Evolutionary conservation across 768 basidiomycete genomes (phyloP).

Genomic region (Suillus clintonianus): DNA sequence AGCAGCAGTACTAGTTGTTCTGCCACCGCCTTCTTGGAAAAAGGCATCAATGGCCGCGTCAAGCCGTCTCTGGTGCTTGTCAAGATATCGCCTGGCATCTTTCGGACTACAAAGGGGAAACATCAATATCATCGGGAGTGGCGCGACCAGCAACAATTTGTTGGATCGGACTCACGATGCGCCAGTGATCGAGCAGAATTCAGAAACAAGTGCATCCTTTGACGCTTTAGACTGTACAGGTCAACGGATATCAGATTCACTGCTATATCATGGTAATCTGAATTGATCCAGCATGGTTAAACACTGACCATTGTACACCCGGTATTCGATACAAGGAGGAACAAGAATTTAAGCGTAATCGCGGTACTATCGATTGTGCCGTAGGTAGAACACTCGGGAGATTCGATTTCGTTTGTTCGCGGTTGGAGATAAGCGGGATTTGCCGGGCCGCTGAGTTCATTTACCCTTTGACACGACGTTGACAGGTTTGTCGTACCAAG

Average conservation of each 20-base stretch:
- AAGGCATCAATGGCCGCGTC: constrained; percentile 77
- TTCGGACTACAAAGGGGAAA: constrained; percentile 27
- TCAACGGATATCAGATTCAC: constrained; percentile 1
- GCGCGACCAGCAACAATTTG: background rate
- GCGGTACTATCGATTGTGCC: background rate
- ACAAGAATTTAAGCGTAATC: background rate
- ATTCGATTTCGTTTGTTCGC: background rate
- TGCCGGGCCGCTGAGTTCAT: constrained; percentile 19
- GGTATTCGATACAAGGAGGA: background rate
- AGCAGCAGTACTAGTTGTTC: constrained; percentile 24
- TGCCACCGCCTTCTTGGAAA: constrained; percentile 47
- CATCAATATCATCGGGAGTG: constrained; percentile 4
- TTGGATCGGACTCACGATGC: constrained; percentile 54
- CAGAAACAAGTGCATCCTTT: constrained; percentile 50
- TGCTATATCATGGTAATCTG: background rate
- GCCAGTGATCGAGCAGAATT: constrained; percentile 70
- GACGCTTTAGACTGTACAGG: constrained; percentile 24
- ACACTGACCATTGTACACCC: constrained; percentile 26
- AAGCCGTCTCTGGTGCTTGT: constrained; percentile 61
- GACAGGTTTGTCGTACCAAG: too few species aligned
- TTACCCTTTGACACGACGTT: background rate
- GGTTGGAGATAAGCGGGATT: constrained; percentile 17
- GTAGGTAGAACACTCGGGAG: too few species aligned
- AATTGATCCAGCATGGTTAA: background rate
- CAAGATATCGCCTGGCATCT: constrained; percentile 70